phyloP scores from a whole-genome alignment of 306 rosid species.

The Ziziphus jujuba region DNA sequence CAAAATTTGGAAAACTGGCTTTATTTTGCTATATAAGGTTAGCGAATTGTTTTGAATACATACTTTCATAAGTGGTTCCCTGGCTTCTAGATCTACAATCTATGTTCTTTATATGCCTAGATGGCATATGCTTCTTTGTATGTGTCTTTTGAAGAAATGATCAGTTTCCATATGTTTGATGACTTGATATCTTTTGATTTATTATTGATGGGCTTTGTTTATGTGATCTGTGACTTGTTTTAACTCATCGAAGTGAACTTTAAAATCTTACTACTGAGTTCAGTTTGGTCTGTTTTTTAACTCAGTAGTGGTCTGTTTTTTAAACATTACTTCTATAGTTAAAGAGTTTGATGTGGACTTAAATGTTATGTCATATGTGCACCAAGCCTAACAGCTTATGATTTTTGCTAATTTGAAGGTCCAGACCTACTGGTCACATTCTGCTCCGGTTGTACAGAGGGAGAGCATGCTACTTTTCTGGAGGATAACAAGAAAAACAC shows the following conservation, averaged over 20 bases:
- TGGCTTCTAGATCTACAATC: no score
- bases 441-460: constrained; percentile 60
- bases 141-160: background rate
- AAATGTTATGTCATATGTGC: background rate
- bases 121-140: background rate
- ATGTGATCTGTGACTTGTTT: background rate
- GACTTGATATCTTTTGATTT: background rate
- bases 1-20: no score
- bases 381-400: constrained; percentile 14
- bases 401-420: constrained; percentile 51
- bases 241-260: background rate
- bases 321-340: background rate
- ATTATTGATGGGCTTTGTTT: constrained; percentile 1
- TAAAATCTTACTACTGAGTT: background rate
- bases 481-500: constrained; percentile 34
- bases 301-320: background rate
- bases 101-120: no score
- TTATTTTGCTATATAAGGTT: no score
- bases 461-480: constrained; percentile 30
- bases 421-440: constrained; percentile 67
- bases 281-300: background rate
- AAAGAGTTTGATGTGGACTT: background rate
- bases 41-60: no score
- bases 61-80: no score
- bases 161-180: background rate